These are phyloP conservation scores for Cutaneotrichosporon sp. DNA, from an alignment of 1,284 basidiomycete species.

Conservation along the genomic window DNA sequence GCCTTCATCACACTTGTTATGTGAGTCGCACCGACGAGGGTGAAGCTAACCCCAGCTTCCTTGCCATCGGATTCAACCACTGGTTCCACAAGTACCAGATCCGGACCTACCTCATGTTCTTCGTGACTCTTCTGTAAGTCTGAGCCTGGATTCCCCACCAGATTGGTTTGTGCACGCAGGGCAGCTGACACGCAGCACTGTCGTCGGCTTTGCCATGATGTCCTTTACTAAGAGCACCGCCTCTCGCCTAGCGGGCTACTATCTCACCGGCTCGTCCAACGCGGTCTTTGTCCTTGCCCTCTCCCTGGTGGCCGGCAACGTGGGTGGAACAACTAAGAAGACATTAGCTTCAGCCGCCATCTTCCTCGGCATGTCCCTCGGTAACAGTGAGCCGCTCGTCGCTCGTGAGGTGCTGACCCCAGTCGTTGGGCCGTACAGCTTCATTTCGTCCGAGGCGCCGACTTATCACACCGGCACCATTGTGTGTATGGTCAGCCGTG, in stretches of 20 bases:
- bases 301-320: conserved; percentile 50
- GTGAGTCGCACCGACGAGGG: conserved; percentile 7
- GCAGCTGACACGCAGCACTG: too few relatives aligned
- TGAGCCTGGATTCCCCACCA: too few relatives aligned
- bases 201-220: conserved; percentile 36
- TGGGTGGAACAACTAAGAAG: conserved; percentile 51
- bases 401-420: too few relatives aligned
- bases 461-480: conserved; percentile 47
- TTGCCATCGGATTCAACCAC: conserved; percentile 29
- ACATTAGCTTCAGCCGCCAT: conserved; percentile 28
- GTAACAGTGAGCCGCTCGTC: too few relatives aligned
- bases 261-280: conserved; percentile 48
- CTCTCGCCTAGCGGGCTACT: conserved; percentile 17
- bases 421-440: conserved; percentile 50
- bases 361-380: conserved; percentile 33
- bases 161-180: too few relatives aligned
- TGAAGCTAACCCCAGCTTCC: conserved; percentile 7
- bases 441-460: conserved; percentile 45
- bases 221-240: conserved; percentile 25
- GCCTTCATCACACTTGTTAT: conserved; percentile 31
- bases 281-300: conserved; percentile 50
- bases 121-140: conserved; percentile 24
- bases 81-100: conserved; percentile 27
- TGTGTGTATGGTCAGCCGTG: conserved; percentile 46
- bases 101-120: conserved; percentile 18